A percentile compares a stretch with the other conserved stretches of the same genome.
phyloP scores from a whole-genome alignment of 148 eudicot species.

The Diospyros lotus region DNA sequence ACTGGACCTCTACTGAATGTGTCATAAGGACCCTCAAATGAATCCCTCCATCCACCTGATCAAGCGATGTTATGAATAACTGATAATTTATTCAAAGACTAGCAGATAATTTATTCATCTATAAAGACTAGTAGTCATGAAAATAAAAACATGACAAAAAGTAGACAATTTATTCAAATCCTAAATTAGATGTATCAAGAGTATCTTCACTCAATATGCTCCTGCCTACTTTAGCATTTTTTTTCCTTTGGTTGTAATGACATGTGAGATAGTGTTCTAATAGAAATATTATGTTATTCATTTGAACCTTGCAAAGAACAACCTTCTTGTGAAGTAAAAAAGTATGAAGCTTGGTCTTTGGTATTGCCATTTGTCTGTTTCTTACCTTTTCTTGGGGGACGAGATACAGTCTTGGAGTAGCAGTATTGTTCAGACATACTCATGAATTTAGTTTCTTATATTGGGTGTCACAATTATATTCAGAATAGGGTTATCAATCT shows the following conservation, averaged over 20 bases:
- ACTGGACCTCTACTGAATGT: slow-evolving; percentile 26
- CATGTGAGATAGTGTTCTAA: neutral
- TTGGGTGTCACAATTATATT: neutral
- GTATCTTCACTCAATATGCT: neutral
- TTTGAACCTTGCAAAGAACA: too few species aligned
- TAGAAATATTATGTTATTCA: neutral
- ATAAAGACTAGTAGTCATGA: too few species aligned
- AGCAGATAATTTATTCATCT: too few species aligned
- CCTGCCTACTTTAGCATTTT: neutral
- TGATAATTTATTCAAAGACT: too few species aligned
- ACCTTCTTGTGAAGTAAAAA: too few species aligned
- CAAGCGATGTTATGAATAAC: neutral
- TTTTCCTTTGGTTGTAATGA: neutral
- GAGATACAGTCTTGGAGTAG: too few species aligned
- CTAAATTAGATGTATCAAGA: neutral
- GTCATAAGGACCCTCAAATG: slow-evolving; percentile 41
- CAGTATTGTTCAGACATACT: too few species aligned
- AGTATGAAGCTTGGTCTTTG: too few species aligned
- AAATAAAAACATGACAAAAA: neutral
- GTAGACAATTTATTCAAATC: neutral
- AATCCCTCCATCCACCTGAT: slow-evolving; percentile 63
- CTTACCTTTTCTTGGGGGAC: too few species aligned
- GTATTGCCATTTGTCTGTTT: too few species aligned
- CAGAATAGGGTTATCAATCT: neutral
- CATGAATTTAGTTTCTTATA: too few species aligned